A percentile compares a stretch with the other conserved stretches of the same genome.
These are phyloP conservation scores for Cyberlindnera lachancei DNA, from an alignment of 805 yeast species.

Conservation along the genomic window DNA sequence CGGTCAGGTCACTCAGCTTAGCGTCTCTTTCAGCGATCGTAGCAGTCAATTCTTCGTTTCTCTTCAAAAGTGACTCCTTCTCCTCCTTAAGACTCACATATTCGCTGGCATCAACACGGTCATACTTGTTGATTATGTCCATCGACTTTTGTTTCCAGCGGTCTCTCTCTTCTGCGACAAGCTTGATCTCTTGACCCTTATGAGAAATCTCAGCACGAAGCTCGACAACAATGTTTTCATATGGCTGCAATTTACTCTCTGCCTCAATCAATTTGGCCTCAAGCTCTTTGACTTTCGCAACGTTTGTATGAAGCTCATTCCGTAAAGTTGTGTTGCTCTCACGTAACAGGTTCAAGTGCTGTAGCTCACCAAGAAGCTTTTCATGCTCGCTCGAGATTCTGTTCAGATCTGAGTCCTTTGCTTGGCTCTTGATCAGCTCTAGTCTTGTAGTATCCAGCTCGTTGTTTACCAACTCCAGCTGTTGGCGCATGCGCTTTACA, in stretches of 20 bases:
- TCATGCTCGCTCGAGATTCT: slow-evolving; percentile 31
- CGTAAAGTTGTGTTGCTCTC: slow-evolving; percentile 65
- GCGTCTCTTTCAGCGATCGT: slow-evolving; percentile 14
- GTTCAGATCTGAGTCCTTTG: slow-evolving; percentile 25
- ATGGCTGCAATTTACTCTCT: slow-evolving; percentile 34
- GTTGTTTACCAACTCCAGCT: slow-evolving; percentile 36
- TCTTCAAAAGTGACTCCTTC: slow-evolving; percentile 18
- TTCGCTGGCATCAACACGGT: slow-evolving; percentile 41
- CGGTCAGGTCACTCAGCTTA: slow-evolving; percentile 15
- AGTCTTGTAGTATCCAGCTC: slow-evolving; percentile 47
- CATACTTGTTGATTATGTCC: slow-evolving; percentile 37
- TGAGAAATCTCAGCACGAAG: slow-evolving; percentile 37
- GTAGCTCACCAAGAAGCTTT: slow-evolving; percentile 42
- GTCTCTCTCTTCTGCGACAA: slow-evolving; percentile 46
- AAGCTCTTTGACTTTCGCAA: slow-evolving; percentile 28
- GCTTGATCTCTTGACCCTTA: slow-evolving; percentile 40
- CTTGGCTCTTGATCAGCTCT: slow-evolving; percentile 34
- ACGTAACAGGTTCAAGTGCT: slow-evolving; percentile 54
- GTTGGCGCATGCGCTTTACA: slow-evolving; percentile 42
- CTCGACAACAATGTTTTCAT: slow-evolving; percentile 31
- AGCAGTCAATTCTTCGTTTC: slow-evolving; percentile 19
- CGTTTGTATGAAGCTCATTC: slow-evolving; percentile 34
- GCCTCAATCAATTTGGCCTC: slow-evolving; percentile 31
- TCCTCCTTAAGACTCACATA: slow-evolving; percentile 29
- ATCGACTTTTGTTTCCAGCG: slow-evolving; percentile 50